phyloP scores from a whole-genome alignment of 1,284 basidiomycete species.

The Heterobasidion occidentale region DNA sequence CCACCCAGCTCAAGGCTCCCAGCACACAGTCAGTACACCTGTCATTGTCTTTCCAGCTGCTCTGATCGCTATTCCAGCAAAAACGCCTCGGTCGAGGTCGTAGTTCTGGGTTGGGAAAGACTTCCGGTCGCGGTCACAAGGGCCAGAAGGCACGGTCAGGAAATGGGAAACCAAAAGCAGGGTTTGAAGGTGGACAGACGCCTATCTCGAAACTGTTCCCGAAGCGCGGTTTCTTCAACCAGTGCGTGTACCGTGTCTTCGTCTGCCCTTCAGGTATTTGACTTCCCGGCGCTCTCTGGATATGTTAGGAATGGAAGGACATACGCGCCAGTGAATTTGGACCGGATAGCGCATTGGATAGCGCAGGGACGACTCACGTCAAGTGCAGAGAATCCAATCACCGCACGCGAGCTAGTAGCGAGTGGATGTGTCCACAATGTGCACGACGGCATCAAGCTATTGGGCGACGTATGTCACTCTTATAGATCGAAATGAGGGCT shows the following conservation, averaged over 20 bases:
- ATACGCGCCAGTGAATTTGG: slow-evolving; percentile 82
- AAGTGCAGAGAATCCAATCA: slow-evolving; percentile 79
- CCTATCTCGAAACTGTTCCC: slow-evolving; percentile 89
- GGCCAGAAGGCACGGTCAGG: slow-evolving; percentile 93
- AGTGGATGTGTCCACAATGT: slow-evolving; percentile 87
- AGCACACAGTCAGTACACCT: slow-evolving; percentile 42
- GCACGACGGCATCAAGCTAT: slow-evolving; percentile 86
- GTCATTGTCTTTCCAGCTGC: background rate
- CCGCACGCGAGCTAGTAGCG: slow-evolving; percentile 76
- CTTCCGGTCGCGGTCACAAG: slow-evolving; percentile 91
- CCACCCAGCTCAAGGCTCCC: slow-evolving; percentile 51
- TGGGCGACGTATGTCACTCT: slow-evolving; percentile 62
- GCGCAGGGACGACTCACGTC: slow-evolving; percentile 77
- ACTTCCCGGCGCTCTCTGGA: background rate
- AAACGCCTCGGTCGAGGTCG: slow-evolving; percentile 93
- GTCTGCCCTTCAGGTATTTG: slow-evolving; percentile 2
- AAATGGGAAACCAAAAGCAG: slow-evolving; percentile 76
- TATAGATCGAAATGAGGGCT: background rate
- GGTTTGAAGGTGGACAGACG: slow-evolving; percentile 96
- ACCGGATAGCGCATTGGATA: slow-evolving; percentile 88
- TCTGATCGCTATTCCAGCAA: slow-evolving; percentile 42
- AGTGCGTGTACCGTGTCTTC: slow-evolving; percentile 43
- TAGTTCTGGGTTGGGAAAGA: slow-evolving; percentile 86
- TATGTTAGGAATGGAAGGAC: slow-evolving; percentile 54
- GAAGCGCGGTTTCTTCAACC: slow-evolving; percentile 91